Conservation (phyloP, 176 grass and related monocot genomes). For the Eragrostis curvula region DNA sequence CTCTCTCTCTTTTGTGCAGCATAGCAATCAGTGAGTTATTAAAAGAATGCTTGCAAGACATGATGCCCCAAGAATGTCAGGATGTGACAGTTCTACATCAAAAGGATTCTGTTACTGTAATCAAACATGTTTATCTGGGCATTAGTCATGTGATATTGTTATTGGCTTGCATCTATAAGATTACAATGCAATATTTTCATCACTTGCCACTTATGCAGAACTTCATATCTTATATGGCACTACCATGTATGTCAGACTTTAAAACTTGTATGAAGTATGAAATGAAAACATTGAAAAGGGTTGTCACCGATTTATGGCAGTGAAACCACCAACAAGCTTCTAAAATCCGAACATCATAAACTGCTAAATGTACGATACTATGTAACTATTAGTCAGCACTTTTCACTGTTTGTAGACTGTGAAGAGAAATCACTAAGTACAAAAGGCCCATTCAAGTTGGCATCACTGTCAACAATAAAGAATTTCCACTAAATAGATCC, state of each 20-base stretch:
- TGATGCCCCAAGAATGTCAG: background rate
- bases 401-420: background rate
- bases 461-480: background rate
- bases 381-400: background rate
- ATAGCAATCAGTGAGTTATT: background rate
- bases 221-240: background rate
- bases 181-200: background rate
- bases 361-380: background rate
- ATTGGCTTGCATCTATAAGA: slow-evolving; percentile 15
- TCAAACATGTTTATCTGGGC: slow-evolving; percentile 17
- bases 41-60: slow-evolving; percentile 28
- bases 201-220: background rate
- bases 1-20: background rate
- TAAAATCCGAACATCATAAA: background rate
- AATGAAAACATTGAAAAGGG: background rate
- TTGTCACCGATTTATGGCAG: background rate
- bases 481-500: background rate
- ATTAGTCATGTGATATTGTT: background rate
- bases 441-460: background rate
- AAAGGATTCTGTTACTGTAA: background rate
- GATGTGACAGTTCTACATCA: slow-evolving; percentile 4
- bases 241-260: background rate
- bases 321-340: background rate
- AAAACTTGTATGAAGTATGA: background rate
- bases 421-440: background rate